These are phyloP conservation scores for Artemisia annua DNA, from an alignment of 129 eudicot species.

Conservation along the genomic window DNA sequence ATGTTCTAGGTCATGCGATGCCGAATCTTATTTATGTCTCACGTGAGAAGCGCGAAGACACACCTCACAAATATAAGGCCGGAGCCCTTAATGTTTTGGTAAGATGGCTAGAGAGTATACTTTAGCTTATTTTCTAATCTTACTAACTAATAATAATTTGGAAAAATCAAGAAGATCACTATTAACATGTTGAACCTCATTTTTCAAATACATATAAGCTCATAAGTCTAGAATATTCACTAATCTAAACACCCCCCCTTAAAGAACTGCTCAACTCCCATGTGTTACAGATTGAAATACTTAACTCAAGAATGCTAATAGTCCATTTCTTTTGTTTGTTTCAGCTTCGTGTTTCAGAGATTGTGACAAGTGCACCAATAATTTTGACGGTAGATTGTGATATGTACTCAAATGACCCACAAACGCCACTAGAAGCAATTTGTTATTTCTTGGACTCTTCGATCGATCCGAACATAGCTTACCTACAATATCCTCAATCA, in stretches of 20 bases:
- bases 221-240: no score
- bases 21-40: slow-evolving; percentile 55
- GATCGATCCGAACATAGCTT: slow-evolving; percentile 42
- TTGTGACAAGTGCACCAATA: slow-evolving; percentile 67
- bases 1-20: slow-evolving; percentile 27
- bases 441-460: slow-evolving; percentile 50
- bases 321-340: not conserved
- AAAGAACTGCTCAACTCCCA: no score
- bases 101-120: not conserved
- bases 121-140: no score
- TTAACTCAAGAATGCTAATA: not conserved
- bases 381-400: slow-evolving; percentile 65
- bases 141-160: no score
- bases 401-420: slow-evolving; percentile 72
- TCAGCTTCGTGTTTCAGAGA: slow-evolving; percentile 69
- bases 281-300: not conserved
- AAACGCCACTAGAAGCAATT: slow-evolving; percentile 41
- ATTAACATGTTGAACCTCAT: no score
- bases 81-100: slow-evolving; percentile 61
- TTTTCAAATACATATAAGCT: no score
- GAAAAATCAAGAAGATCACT: no score
- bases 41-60: slow-evolving; percentile 37
- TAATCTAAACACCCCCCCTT: no score
- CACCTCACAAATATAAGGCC: slow-evolving; percentile 48
- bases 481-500: slow-evolving; percentile 66